Evolutionary conservation across 1,284 basidiomycete genomes (phyloP).

Genomic region (Sanghuangporus baumii): DNA sequence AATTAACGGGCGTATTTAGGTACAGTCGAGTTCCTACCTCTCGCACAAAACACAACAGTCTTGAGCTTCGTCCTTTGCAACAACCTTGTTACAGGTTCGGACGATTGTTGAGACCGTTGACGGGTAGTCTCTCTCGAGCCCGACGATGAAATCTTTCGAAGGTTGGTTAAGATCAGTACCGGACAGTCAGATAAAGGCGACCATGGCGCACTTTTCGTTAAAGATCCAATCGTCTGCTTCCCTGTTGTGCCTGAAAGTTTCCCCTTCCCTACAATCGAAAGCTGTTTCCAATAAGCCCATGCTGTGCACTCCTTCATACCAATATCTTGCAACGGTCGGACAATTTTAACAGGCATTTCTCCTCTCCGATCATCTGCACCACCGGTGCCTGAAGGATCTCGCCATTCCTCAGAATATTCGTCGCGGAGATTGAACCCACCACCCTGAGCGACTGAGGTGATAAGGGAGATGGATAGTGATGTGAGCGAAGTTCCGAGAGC

Average conservation of each 20-base stretch:
- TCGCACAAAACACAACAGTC: constrained; percentile 65
- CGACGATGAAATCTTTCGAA: constrained; percentile 70
- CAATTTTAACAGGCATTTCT: constrained; percentile 39
- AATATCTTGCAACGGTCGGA: constrained; percentile 71
- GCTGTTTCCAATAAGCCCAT: constrained; percentile 68
- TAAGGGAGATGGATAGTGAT: constrained; percentile 71
- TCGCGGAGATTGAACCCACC: constrained; percentile 72
- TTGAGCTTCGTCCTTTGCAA: constrained; percentile 55
- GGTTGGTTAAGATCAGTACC: background rate
- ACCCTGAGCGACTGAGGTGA: constrained; percentile 75
- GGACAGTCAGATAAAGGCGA: background rate
- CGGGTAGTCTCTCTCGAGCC: constrained; percentile 78
- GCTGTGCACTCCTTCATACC: constrained; percentile 78
- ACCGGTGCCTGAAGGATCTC: constrained; percentile 1
- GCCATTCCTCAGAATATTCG: constrained; percentile 67
- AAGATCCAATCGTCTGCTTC: constrained; percentile 57
- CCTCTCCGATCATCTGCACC: constrained; percentile 21
- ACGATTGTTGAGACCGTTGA: constrained; percentile 87
- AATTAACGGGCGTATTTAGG: background rate
- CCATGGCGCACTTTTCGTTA: constrained; percentile 62
- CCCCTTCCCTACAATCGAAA: constrained; percentile 49
- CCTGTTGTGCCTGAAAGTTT: constrained; percentile 35
- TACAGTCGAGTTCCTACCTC: constrained; percentile 32
- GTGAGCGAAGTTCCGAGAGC: constrained; percentile 81
- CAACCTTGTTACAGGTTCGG: constrained; percentile 77